phyloP scores from a whole-genome alignment of 1,284 basidiomycete genomes.

The Earliella scabrosa region DNA sequence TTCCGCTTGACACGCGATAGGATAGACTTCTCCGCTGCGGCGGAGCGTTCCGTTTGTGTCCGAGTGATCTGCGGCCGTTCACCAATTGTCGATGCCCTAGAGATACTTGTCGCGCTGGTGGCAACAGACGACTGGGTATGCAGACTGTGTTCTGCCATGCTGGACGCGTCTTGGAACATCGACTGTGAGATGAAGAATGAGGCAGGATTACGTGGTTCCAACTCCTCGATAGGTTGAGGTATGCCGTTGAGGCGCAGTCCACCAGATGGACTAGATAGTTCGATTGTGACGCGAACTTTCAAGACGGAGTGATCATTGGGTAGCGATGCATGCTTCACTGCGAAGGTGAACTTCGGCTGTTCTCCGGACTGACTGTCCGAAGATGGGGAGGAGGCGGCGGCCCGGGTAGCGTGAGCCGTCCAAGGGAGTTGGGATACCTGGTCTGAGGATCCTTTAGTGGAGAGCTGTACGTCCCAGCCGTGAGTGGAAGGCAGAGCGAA shows the following conservation, averaged over 20 bases:
- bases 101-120: constrained; percentile 30
- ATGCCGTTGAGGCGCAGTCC: constrained; percentile 86
- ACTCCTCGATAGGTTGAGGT: constrained; percentile 66
- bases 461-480: constrained; percentile 90
- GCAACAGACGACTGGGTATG: constrained; percentile 57
- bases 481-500: constrained; percentile 77
- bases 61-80: constrained; percentile 40
- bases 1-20: constrained; percentile 86
- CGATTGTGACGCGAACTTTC: constrained; percentile 79
- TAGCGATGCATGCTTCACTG: constrained; percentile 72
- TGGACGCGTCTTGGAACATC: constrained; percentile 73
- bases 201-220: constrained; percentile 68
- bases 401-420: constrained; percentile 69
- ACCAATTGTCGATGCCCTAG: constrained; percentile 32
- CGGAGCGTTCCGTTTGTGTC: constrained; percentile 54
- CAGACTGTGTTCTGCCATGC: constrained; percentile 69
- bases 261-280: constrained; percentile 79
- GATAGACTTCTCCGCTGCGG: constrained; percentile 77
- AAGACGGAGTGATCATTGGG: constrained; percentile 78
- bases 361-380: constrained; percentile 39
- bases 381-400: constrained; percentile 40
- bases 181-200: constrained; percentile 55
- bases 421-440: constrained; percentile 78
- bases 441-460: constrained; percentile 71
- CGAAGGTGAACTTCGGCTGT: constrained; percentile 67